phyloP scores from a whole-genome alignment of 108 stramenopile genomes.

The Nannochloropsis salina region DNA sequence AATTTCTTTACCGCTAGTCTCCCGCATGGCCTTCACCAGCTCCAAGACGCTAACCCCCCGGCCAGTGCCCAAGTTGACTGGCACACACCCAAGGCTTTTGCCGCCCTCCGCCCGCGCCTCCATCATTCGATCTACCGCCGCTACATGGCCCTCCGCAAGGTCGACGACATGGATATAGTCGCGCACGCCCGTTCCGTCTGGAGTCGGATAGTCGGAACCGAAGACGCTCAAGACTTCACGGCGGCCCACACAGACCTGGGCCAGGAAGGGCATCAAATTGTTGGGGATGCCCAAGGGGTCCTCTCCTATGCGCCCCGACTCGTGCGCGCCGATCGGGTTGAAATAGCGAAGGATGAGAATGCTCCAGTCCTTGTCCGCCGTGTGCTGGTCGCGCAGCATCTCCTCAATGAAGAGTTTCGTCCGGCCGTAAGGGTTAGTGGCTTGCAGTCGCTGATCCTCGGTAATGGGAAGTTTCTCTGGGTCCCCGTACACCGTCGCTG shows the following conservation, averaged over 20 bases:
- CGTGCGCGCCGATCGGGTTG: slow-evolving; percentile 97
- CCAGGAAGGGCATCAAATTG: slow-evolving; percentile 96
- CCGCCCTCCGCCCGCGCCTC: slow-evolving; percentile 60
- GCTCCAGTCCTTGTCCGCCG: slow-evolving; percentile 47
- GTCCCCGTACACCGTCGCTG: slow-evolving; percentile 95
- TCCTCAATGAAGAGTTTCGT: slow-evolving; percentile 99
- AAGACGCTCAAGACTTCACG: slow-evolving; percentile 87
- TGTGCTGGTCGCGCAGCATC: slow-evolving; percentile 82
- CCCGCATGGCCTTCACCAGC: slow-evolving; percentile 87
- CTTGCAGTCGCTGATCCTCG: slow-evolving; percentile 73
- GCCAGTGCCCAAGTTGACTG: slow-evolving; percentile 94
- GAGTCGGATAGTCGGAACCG: slow-evolving; percentile 87
- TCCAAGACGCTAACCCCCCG: slow-evolving; percentile 83
- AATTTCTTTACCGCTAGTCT: slow-evolving; percentile 78
- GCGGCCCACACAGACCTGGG: slow-evolving; percentile 93
- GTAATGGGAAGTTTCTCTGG: slow-evolving; percentile 78
- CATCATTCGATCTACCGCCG: slow-evolving; percentile 74
- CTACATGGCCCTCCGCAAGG: slow-evolving; percentile 86
- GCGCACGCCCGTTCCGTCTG: slow-evolving; percentile 93
- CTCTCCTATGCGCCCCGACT: slow-evolving; percentile 91
- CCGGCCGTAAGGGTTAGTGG: slow-evolving; percentile 96
- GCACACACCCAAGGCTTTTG: slow-evolving; percentile 44
- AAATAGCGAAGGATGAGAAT: slow-evolving; percentile 84
- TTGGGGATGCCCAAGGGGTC: slow-evolving; percentile 96
- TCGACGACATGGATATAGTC: slow-evolving; percentile 99